These are phyloP conservation scores for Sutorius australiensis DNA, from an alignment of 768 basidiomycete genomes.

Conservation along the genomic window DNA sequence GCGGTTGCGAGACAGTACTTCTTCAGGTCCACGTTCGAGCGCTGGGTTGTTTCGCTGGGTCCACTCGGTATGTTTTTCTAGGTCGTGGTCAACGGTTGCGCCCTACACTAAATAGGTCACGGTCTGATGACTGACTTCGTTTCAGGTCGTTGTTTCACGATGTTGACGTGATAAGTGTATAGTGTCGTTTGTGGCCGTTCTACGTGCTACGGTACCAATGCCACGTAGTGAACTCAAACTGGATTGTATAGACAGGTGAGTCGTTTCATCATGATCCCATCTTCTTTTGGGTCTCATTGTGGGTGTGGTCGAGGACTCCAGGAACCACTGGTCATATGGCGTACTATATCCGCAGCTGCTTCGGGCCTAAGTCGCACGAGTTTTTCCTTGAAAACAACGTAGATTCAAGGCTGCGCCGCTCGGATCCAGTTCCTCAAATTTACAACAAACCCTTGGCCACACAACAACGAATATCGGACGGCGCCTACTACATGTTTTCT, in stretches of 20 bases:
- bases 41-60: too few species aligned
- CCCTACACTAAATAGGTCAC: neutral
- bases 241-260: neutral
- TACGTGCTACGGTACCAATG: neutral
- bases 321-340: neutral
- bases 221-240: neutral
- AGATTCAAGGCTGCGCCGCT: constrained; percentile 12
- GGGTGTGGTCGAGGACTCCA: neutral
- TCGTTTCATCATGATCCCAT: neutral
- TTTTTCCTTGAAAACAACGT: neutral
- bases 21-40: neutral
- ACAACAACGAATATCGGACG: neutral
- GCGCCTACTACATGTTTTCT: neutral
- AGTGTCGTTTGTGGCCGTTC: neutral
- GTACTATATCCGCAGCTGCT: neutral
- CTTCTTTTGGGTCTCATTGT: neutral
- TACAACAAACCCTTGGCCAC: neutral
- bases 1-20: too few species aligned
- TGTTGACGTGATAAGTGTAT: neutral
- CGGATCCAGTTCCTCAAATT: neutral
- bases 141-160: neutral
- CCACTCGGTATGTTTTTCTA: neutral
- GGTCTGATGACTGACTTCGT: neutral
- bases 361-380: neutral
- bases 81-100: neutral